Base-by-base conservation (phyloP, 441 rosid species). In the Gossypium gossypioides region DNA sequence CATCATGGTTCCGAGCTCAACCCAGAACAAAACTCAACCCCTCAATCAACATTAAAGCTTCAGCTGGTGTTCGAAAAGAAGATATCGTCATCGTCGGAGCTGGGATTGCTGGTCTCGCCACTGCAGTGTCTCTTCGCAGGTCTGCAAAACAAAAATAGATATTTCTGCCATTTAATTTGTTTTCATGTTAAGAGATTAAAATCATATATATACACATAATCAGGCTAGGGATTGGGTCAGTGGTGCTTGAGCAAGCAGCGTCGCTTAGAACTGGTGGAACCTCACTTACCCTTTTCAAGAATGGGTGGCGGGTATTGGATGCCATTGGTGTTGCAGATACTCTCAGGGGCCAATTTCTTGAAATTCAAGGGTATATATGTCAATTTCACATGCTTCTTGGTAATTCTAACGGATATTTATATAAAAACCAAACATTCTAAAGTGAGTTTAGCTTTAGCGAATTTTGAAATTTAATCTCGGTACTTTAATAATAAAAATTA, bases 231-330 rank as follows among this genome's bases (percentile, higher is more conserved):
- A 71, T 91, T 76, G 77, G 82, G 74, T 93, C 98, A 1, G 68
- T 86, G 75, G 95, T 93, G 83, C 82, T 93, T 67, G 98, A 93
- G 84, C 96, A 91, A 59, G 85, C 92, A 12, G 97, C 86, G 68
- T 90, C 98, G n/a, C 94, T 93, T 68, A 79, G 93, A 78, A 91
- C 92, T 2, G 83, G 91, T n/a, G 98, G 97, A 78, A 85, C 95
- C 57, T 93, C 98, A 15, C 84, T 93, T 59, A 91, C 98, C 5
- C 92, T 91, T 37, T 91, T 90, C 83, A 91, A 93, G 86, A 93
- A 93, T 56, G 98, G 98, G 15, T 93, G 98, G 97, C 79, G 92
- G 50, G 95, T 93, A 18, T 84, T 91, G 80, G 97, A 91, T 73
- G 91, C 91, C 1, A 84, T 93, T 40, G 95, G 96, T 5, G 88